phyloP scores from a whole-genome alignment of 768 basidiomycete genomes.

The Naganishia onofrii region DNA sequence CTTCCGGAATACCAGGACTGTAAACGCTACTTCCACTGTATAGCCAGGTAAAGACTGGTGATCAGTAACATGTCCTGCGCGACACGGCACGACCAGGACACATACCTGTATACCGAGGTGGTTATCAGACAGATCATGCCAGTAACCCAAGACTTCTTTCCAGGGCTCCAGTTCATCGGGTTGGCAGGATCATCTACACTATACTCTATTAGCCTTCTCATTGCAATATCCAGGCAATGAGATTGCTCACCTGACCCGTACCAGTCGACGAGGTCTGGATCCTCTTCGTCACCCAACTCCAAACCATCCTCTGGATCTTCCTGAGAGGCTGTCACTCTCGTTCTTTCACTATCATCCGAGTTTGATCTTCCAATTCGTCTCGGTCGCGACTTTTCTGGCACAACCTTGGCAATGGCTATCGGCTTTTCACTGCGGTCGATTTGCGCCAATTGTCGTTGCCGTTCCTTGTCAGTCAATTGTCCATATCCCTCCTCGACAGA shows the following conservation, averaged over 20 bases:
- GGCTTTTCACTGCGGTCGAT: constrained; percentile 21
- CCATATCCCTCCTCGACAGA: neutral
- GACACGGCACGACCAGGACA: neutral
- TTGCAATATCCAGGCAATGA: neutral
- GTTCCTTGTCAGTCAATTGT: constrained; percentile 14
- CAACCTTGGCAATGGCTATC: constrained; percentile 26
- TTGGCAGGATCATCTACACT: constrained; percentile 41
- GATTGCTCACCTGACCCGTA: constrained; percentile 33
- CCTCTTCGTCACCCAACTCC: constrained; percentile 26
- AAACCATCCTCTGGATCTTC: constrained; percentile 29
- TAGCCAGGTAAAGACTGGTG: neutral
- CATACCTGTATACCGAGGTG: constrained; percentile 39
- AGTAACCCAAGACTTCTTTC: constrained; percentile 39
- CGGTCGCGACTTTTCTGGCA: constrained; percentile 17
- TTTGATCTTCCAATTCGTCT: constrained; percentile 7
- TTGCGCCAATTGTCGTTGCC: constrained; percentile 3
- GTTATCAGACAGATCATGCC: constrained; percentile 43
- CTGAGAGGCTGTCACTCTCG: neutral
- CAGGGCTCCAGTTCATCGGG: constrained; percentile 42
- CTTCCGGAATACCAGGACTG: constrained; percentile 37
- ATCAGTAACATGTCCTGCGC: neutral
- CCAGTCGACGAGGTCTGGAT: constrained; percentile 40
- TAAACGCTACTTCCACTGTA: constrained; percentile 44
- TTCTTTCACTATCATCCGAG: constrained; percentile 17
- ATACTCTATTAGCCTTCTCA: neutral